Conservation (phyloP, 169 alveolate genomes). For the Plasmodium berghei region DNA sequence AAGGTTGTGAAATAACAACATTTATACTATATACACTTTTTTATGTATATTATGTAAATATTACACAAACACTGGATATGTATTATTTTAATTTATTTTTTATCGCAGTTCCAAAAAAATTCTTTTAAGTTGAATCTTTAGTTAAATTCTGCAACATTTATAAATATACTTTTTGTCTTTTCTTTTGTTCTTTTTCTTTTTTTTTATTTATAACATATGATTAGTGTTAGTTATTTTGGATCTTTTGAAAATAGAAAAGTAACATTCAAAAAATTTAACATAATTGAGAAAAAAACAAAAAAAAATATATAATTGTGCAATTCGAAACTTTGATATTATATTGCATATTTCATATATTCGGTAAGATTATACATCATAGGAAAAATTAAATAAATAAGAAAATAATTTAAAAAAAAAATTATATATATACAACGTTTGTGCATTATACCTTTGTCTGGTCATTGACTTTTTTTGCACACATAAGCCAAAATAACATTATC, state of each 20-base stretch:
- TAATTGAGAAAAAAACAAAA: too few relatives aligned
- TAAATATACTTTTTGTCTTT: background rate
- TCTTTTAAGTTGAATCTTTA: slow-evolving; percentile 10
- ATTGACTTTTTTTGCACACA: slow-evolving; percentile 6
- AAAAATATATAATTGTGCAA: too few relatives aligned
- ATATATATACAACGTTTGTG: background rate
- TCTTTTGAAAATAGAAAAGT: too few relatives aligned
- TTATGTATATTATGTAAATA: background rate
- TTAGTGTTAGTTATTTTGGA: too few relatives aligned
- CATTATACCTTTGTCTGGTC: background rate
- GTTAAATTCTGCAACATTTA: slow-evolving; percentile 8
- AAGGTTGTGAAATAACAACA: background rate
- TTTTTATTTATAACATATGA: background rate
- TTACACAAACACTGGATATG: background rate
- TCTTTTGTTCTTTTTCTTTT: background rate
- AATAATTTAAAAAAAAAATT: background rate
- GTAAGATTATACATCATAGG: background rate
- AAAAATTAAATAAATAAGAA: background rate
- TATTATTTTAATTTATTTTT: background rate
- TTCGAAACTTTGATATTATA: background rate
- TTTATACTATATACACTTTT: background rate
- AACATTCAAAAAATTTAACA: too few relatives aligned
- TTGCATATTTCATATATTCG: background rate
- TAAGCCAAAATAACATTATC: background rate
- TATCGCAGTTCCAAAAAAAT: background rate